Conservation (phyloP, 2,329 filamentous ascomycete genomes). For the Penicillium griseofulvum region DNA sequence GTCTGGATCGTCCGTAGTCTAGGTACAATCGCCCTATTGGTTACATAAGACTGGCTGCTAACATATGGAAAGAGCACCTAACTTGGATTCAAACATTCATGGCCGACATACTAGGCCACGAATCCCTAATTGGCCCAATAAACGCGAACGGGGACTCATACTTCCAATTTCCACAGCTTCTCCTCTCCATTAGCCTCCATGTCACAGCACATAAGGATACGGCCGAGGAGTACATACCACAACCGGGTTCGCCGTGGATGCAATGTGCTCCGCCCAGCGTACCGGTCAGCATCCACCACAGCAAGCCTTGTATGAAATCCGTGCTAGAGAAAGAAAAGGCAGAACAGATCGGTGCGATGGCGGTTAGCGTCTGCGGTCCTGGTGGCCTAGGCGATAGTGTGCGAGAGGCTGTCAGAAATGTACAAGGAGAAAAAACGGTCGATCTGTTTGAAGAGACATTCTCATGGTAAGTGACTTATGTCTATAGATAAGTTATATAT, state of each 20-base stretch:
- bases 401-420: constrained; percentile 30
- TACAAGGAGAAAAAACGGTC: constrained; percentile 30
- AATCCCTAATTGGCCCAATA: constrained; percentile 21
- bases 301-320: constrained; percentile 28
- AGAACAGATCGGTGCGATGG: constrained; percentile 34
- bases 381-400: constrained; percentile 39
- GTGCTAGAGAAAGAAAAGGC: constrained; percentile 28
- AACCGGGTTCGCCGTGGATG: constrained; percentile 27
- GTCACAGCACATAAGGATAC: constrained; percentile 25
- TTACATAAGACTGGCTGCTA: neutral
- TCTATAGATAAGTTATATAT: neutral
- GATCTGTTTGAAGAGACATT: constrained; percentile 40
- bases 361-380: constrained; percentile 40
- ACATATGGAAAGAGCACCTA: constrained; percentile 28
- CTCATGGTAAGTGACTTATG: constrained; percentile 29
- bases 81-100: constrained; percentile 39
- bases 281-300: constrained; percentile 24
- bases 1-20: constrained; percentile 36
- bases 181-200: constrained; percentile 30
- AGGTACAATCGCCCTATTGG: constrained; percentile 16
- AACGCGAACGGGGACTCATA: constrained; percentile 24
- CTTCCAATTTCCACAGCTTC: constrained; percentile 25
- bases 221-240: constrained; percentile 26
- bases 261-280: constrained; percentile 25
- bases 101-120: constrained; percentile 29